Conservation (phyloP, 176 grass and related monocot species). For the Juncus inflexus region DNA sequence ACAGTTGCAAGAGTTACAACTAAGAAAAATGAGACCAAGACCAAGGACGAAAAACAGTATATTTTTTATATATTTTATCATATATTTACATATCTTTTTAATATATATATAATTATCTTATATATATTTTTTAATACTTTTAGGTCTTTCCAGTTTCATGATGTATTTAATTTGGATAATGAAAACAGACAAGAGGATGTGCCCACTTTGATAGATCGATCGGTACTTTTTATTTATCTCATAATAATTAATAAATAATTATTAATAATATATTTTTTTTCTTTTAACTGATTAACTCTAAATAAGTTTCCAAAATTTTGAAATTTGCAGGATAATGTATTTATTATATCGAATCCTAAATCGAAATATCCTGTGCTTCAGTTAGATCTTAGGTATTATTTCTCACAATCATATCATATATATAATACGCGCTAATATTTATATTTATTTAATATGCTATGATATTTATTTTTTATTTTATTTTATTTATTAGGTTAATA, state of each 20-base stretch:
- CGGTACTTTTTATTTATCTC: constrained; percentile 37
- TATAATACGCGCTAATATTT: constrained; percentile 12
- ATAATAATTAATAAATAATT: constrained; percentile 1
- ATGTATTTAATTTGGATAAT: constrained; percentile 93
- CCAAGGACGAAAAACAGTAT: constrained; percentile 91
- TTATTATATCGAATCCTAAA: constrained; percentile 99
- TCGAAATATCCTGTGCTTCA: constrained; percentile 99
- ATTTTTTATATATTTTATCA: constrained; percentile 20
- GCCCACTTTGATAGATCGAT: constrained; percentile 92
- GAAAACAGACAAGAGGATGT: constrained; percentile 77
- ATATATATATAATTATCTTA: constrained; percentile 11
- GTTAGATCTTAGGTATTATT: constrained; percentile 72
- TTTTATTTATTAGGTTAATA: constrained; percentile 72
- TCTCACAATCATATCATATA: not conserved
- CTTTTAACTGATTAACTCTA: constrained; percentile 21
- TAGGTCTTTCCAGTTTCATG: constrained; percentile 89
- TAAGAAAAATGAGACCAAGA: constrained; percentile 99
- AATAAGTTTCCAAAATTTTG: constrained; percentile 20
- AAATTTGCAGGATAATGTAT: constrained; percentile 83
- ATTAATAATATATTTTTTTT: constrained; percentile 9
- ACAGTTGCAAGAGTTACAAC: constrained; percentile 86
- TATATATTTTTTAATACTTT: constrained; percentile 25
- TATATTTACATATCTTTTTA: constrained; percentile 24
- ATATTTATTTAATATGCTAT: constrained; percentile 23
- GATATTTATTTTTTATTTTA: not conserved